Evolutionary conservation across 2,329 filamentous ascomycete species (phyloP).

Genomic region (Aspergillus sp.): DNA sequence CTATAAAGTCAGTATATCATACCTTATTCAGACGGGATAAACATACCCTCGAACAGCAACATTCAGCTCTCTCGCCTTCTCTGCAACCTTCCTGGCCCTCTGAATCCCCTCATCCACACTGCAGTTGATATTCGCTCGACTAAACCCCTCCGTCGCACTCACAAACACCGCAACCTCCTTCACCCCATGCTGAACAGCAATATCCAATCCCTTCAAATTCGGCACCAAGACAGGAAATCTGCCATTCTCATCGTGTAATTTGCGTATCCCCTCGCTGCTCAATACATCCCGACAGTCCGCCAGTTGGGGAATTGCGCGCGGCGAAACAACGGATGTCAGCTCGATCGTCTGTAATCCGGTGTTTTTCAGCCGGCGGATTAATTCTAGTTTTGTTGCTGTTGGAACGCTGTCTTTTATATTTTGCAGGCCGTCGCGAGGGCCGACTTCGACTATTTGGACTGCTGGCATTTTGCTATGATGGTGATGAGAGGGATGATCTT

Average conservation of each 20-base stretch:
- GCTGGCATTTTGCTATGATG: not conserved
- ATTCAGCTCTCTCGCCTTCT: constrained; percentile 20
- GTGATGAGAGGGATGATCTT: too few species aligned
- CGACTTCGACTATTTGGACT: constrained; percentile 68
- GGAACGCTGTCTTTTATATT: constrained; percentile 73
- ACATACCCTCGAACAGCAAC: constrained; percentile 32
- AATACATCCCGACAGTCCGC: constrained; percentile 27
- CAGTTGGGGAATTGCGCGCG: constrained; percentile 81
- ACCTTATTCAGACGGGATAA: not conserved
- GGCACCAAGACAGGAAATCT: constrained; percentile 36
- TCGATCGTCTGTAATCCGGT: constrained; percentile 72
- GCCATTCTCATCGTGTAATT: constrained; percentile 47
- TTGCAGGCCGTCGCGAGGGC: constrained; percentile 79
- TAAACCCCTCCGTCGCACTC: constrained; percentile 40
- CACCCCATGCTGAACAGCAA: constrained; percentile 46
- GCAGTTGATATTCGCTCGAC: constrained; percentile 39
- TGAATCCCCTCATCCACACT: constrained; percentile 33
- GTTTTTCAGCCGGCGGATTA: constrained; percentile 64
- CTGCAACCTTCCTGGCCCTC: constrained; percentile 26
- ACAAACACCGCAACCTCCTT: constrained; percentile 39
- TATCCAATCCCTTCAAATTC: constrained; percentile 46
- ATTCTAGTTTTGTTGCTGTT: constrained; percentile 67
- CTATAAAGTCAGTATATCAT: constrained; percentile 7
- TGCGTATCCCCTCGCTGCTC: constrained; percentile 28
- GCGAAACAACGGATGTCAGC: constrained; percentile 75